Percentiles rank a stretch among this genome's conserved stretches.
Conservation (phyloP, 2,329 filamentous ascomycete species). For the Mycosphaerella sp. region DNA sequence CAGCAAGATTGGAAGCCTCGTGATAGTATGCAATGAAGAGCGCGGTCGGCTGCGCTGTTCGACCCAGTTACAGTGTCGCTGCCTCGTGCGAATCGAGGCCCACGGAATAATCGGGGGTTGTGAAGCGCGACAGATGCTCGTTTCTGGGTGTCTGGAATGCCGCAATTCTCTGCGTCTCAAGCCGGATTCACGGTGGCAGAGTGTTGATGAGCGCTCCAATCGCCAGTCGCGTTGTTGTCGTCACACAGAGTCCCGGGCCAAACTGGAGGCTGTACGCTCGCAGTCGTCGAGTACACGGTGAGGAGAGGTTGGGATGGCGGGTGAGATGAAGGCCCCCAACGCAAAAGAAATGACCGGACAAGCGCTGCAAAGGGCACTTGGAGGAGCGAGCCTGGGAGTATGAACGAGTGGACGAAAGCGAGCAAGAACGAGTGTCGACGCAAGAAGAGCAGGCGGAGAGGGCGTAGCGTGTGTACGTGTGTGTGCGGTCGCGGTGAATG, state of each 20-base stretch:
- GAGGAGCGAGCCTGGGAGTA: background rate
- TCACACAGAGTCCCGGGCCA: background rate
- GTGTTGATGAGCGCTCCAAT: background rate
- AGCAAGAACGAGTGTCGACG: background rate
- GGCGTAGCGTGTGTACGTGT: background rate
- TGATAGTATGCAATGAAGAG: background rate
- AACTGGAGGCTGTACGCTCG: background rate
- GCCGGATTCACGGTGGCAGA: background rate
- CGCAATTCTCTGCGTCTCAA: slow-evolving; percentile 10
- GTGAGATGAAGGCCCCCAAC: background rate
- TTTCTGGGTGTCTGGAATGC: slow-evolving; percentile 7
- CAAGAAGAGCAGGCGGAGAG: background rate
- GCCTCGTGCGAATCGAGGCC: slow-evolving; percentile 6
- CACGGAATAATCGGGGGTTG: background rate
- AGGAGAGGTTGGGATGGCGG: background rate
- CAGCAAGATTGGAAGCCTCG: background rate
- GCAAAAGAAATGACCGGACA: background rate
- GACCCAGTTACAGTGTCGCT: slow-evolving; percentile 5
- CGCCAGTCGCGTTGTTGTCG: slow-evolving; percentile 4
- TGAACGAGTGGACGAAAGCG: background rate
- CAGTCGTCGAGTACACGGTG: background rate
- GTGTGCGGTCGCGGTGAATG: background rate
- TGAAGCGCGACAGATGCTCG: background rate
- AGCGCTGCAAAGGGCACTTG: background rate
- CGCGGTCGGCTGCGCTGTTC: slow-evolving; percentile 2